These are phyloP conservation scores for Priceomyces fermenticarens DNA, from an alignment of 805 yeast species.

Conservation along the genomic window DNA sequence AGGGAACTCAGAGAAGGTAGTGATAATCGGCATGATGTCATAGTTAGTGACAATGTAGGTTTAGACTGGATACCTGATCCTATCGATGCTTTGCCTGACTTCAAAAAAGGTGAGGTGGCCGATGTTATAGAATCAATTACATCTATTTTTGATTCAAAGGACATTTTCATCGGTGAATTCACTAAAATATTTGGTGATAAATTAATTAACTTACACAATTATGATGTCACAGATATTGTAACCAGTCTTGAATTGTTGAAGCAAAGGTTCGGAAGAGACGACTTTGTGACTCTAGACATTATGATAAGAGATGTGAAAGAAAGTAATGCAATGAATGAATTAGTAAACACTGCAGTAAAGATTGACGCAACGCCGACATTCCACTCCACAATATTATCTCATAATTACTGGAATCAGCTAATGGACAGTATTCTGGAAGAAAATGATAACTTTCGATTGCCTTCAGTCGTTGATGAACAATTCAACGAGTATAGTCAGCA, in stretches of 20 bases:
- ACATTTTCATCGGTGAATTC: constrained; percentile 63
- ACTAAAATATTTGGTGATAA: constrained; percentile 56
- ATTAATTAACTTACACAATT: constrained; percentile 44
- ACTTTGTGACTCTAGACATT: constrained; percentile 69
- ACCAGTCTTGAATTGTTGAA: constrained; percentile 53
- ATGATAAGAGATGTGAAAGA: constrained; percentile 74
- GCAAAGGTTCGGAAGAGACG: constrained; percentile 61
- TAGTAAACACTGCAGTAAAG: constrained; percentile 3
- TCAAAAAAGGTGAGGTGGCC: constrained; percentile 54
- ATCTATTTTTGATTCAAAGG: constrained; percentile 69
- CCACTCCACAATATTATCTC: constrained; percentile 66
- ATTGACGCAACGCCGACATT: constrained; percentile 18
- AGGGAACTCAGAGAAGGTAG: constrained; percentile 42
- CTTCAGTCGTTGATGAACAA: constrained; percentile 39
- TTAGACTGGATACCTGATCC: constrained; percentile 83
- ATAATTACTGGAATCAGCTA: constrained; percentile 77
- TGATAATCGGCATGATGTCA: constrained; percentile 3
- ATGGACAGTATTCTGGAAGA: constrained; percentile 23
- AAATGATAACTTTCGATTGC: constrained; percentile 45
- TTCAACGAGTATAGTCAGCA: constrained; percentile 42
- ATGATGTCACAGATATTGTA: constrained; percentile 37
- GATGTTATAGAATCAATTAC: constrained; percentile 72
- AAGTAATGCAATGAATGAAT: constrained; percentile 46
- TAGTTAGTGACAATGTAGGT: constrained; percentile 42
- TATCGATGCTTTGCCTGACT: constrained; percentile 85